A percentile compares a stretch with the other conserved stretches of the same genome.
Evolutionary conservation across 352 stramenopile genomes (phyloP).

Genomic region (Pythium guiyangense): DNA sequence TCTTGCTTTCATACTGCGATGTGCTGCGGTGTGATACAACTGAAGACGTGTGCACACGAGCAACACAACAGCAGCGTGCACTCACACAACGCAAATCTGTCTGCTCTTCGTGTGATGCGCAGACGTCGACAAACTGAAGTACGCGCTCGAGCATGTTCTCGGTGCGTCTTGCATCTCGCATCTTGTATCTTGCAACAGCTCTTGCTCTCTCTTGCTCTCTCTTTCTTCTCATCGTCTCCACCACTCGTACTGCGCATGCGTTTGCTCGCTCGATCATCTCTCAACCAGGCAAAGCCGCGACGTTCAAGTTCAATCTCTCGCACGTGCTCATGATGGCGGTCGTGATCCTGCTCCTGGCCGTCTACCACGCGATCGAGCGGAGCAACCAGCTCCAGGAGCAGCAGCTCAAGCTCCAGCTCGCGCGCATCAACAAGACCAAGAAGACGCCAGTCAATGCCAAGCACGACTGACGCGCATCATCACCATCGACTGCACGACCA

Average conservation of each 20-base stretch:
- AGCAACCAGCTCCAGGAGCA: slow-evolving; percentile 72
- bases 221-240: background rate
- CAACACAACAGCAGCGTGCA: background rate
- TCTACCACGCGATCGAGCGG: slow-evolving; percentile 73
- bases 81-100: background rate
- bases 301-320: slow-evolving; percentile 78
- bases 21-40: background rate
- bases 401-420: slow-evolving; percentile 43
- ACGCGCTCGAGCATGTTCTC: slow-evolving; percentile 67
- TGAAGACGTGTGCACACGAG: too few relatives aligned
- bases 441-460: slow-evolving; percentile 19
- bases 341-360: slow-evolving; percentile 68
- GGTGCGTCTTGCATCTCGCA: slow-evolving; percentile 15
- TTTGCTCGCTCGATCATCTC: too few relatives aligned
- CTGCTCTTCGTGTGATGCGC: slow-evolving; percentile 5
- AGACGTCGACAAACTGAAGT: slow-evolving; percentile 67
- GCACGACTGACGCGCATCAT: slow-evolving; percentile 2
- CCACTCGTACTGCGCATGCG: too few relatives aligned
- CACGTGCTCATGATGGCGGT: slow-evolving; percentile 81
- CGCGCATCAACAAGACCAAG: slow-evolving; percentile 36
- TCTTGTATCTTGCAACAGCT: too few relatives aligned
- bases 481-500: too few relatives aligned
- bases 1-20: background rate
- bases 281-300: slow-evolving; percentile 64
- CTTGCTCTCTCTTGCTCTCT: background rate